Conservation (phyloP, 768 basidiomycete species). For the Lactarius psammicola region DNA sequence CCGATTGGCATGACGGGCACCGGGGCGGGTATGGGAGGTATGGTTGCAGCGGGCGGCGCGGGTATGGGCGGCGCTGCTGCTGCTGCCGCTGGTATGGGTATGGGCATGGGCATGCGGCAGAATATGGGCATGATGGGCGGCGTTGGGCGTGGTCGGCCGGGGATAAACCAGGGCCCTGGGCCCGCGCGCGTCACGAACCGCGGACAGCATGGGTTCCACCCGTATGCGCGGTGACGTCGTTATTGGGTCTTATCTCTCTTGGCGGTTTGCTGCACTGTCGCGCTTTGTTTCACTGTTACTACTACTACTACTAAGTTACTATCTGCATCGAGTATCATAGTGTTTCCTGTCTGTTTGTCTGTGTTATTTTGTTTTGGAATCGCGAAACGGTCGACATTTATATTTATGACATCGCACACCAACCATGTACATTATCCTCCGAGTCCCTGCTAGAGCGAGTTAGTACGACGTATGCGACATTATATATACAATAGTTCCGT, state of each 20-base stretch:
- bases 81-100: constrained; percentile 29
- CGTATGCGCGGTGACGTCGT: constrained; percentile 61
- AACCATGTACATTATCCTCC: neutral
- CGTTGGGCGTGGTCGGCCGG: constrained; percentile 62
- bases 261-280: neutral
- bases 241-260: neutral
- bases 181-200: constrained; percentile 55
- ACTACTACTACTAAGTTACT: neutral
- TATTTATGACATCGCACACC: neutral
- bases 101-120: constrained; percentile 40
- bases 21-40: constrained; percentile 19
- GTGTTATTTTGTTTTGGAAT: neutral
- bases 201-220: constrained; percentile 81
- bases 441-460: neutral
- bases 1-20: constrained; percentile 28
- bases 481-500: neutral
- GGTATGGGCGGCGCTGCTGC: neutral
- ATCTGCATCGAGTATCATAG: neutral
- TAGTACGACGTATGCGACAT: neutral
- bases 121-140: constrained; percentile 32
- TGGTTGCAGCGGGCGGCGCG: constrained; percentile 36
- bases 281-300: neutral
- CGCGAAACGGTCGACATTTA: neutral
- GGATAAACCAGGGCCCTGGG: constrained; percentile 53
- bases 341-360: neutral